phyloP scores from a whole-genome alignment of 2,329 filamentous ascomycete genomes.

The Nectriaceae sp. region DNA sequence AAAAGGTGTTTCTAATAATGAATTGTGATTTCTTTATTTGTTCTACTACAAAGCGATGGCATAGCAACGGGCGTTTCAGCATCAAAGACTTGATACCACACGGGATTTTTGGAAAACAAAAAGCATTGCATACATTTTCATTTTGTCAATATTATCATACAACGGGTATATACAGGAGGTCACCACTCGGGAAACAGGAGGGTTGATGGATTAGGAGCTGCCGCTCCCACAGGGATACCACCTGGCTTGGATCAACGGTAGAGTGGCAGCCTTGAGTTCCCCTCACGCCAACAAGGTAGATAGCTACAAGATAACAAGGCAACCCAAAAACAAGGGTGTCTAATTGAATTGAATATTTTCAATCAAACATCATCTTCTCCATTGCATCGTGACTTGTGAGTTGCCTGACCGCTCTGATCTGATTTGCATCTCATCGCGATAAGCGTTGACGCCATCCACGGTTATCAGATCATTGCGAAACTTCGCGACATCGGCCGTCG shows the following conservation, averaged over 20 bases:
- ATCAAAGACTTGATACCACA: slow-evolving; percentile 31
- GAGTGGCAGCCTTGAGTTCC: slow-evolving; percentile 24
- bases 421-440: slow-evolving; percentile 12
- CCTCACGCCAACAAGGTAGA: slow-evolving; percentile 18
- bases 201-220: slow-evolving; percentile 16
- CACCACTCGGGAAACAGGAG: slow-evolving; percentile 10
- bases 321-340: slow-evolving; percentile 8
- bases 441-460: slow-evolving; percentile 14
- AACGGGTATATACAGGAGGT: slow-evolving; percentile 22
- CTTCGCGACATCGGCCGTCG: slow-evolving; percentile 24
- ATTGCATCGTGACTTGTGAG: slow-evolving; percentile 11
- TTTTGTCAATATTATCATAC: slow-evolving; percentile 9
- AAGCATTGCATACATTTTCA: slow-evolving; percentile 20
- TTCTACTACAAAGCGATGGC: slow-evolving; percentile 27
- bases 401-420: slow-evolving; percentile 6
- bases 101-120: slow-evolving; percentile 22
- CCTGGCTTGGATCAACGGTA: slow-evolving; percentile 18
- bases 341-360: slow-evolving; percentile 3
- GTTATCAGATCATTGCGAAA: slow-evolving; percentile 18
- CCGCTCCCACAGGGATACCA: slow-evolving; percentile 20
- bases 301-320: slow-evolving; percentile 21
- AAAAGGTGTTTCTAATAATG: slow-evolving; percentile 20
- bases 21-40: slow-evolving; percentile 25
- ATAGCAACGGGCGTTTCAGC: slow-evolving; percentile 32
- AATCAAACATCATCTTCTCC: slow-evolving; percentile 5